Evolutionary conservation across 2,329 filamentous ascomycete genomes (phyloP), one percentile per base, ranked within the genome.

Genomic region (Aspergillus latus): DNA sequence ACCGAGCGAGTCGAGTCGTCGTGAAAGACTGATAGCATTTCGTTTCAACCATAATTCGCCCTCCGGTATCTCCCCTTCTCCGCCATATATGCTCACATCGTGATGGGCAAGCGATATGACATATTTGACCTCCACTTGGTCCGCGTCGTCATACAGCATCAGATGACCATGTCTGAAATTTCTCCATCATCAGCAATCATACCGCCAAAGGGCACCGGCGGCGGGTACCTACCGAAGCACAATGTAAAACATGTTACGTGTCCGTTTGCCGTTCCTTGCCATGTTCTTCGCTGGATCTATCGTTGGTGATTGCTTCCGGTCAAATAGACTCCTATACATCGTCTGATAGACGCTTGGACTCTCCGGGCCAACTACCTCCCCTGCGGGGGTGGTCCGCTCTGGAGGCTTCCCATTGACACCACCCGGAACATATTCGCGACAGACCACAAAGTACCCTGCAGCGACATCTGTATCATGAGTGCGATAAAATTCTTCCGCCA

Each of bases 281-380:
- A 74, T 77, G 36, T 72, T 74, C 62, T 81, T 84, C 11, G 75
- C 72, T 5, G 76, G 76, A 48, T 85, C 82, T 37, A 85, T 75
- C 2, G 77, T 80, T 3, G 82, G 80, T 15, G 74, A 74, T 61
- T 80, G 80, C 67, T 88, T 92, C 67, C 93, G 84, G 66, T 96
- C 92, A 71, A 99, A 97, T 59, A 99, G 88, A 72, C 89, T 96
- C 70, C 92, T 82, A 76, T 99, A 99, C 91, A 99, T 97, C 72
- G 89, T 89, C 81, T 97, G 94, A 74, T 97, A 97, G 37, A 99
- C 93, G 72, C 93, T 97, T 55, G 89, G 92, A 68, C 91, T 96
- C 55, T 92, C 88, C 42, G 88, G 80, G 34, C 88, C 85, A 44
- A 94, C 86, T 13, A 89, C 88, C 55, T 88, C 86, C 15, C 90